Base-by-base conservation (phyloP, 192 early-diverging fungal species). In the Podila clonocystis region DNA sequence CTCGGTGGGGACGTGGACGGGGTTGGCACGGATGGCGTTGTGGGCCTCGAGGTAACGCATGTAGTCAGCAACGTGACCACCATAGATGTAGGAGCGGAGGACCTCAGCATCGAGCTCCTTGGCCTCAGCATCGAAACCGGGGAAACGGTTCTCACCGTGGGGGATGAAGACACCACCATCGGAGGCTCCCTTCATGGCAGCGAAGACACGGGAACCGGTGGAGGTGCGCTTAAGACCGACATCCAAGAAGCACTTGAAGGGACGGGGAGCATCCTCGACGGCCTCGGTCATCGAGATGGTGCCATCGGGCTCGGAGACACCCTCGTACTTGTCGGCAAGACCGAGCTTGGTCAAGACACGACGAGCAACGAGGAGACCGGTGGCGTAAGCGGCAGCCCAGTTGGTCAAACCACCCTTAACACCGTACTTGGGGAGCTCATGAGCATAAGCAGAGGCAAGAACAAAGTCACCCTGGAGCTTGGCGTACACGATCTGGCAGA, bases 341-440 rank as follows among this genome's bases (percentile, higher is more conserved):
- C 92, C 93, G 82, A 99, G 92, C 94, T 99, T 95, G 83, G 90
- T 85, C 72, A 99, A 90, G 78, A 95, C 90, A 91, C 98, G 96
- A 74, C 98, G 96, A 80, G 98, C 97, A 60, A 95, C 89, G 36
- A 99, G 91, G 65, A 99, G 93, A 92, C 98, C 98, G 70, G 98
- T 99, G 83, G 92, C 90, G 89, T 99, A 99, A 75, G 98, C 75
- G 70, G 98, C 96, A 82, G 98, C 92, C 97, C 97, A 99, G 95
- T 99, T 99, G 91, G 98, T 99, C 87, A 99, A 90, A 92, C 98
- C 98, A 88, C 95, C 91, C 89, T 95, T 93, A 89, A 99, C 88
- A 75, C 97, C 97, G 86, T 94, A 99, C 83, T 89, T 88, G 79
- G 95, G 95, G 69, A 99, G 93, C 87, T 99, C 98, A 86, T 98